These are phyloP conservation scores for Taiozyma sp. DNA, from an alignment of 1,139 yeast genomes.

Conservation along the genomic window DNA sequence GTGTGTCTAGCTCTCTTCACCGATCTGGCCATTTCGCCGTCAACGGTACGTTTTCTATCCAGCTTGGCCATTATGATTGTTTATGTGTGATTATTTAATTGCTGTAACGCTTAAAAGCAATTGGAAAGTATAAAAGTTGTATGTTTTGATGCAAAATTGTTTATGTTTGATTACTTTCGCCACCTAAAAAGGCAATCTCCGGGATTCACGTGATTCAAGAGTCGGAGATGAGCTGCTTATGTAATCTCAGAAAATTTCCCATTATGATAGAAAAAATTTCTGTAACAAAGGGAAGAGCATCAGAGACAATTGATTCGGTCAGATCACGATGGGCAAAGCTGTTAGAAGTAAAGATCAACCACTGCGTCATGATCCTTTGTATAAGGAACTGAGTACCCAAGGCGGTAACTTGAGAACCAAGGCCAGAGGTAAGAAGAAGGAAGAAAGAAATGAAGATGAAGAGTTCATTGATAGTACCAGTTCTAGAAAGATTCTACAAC, in stretches of 20 bases:
- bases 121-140: background rate
- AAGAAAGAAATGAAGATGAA: slow-evolving; percentile 41
- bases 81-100: background rate
- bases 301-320: background rate
- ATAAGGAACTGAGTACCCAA: slow-evolving; percentile 66
- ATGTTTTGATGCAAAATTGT: background rate
- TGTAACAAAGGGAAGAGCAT: background rate
- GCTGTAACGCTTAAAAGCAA: background rate
- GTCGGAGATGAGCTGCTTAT: slow-evolving; percentile 1
- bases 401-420: slow-evolving; percentile 59
- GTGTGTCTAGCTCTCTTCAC: slow-evolving; percentile 22
- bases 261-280: background rate
- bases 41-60: slow-evolving; percentile 22
- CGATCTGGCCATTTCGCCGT: slow-evolving; percentile 9
- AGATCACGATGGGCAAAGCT: slow-evolving; percentile 56
- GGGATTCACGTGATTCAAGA: background rate
- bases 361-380: slow-evolving; percentile 71
- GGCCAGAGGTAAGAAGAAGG: slow-evolving; percentile 26
- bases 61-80: slow-evolving; percentile 17
- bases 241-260: background rate
- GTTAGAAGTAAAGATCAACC: slow-evolving; percentile 39
- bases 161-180: background rate
- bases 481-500: slow-evolving; percentile 78
- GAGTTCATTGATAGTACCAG: slow-evolving; percentile 73
- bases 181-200: slow-evolving; percentile 11